phyloP scores from a whole-genome alignment of 2,329 filamentous ascomycete genomes.

The Ophiocordyceps robertsii region DNA sequence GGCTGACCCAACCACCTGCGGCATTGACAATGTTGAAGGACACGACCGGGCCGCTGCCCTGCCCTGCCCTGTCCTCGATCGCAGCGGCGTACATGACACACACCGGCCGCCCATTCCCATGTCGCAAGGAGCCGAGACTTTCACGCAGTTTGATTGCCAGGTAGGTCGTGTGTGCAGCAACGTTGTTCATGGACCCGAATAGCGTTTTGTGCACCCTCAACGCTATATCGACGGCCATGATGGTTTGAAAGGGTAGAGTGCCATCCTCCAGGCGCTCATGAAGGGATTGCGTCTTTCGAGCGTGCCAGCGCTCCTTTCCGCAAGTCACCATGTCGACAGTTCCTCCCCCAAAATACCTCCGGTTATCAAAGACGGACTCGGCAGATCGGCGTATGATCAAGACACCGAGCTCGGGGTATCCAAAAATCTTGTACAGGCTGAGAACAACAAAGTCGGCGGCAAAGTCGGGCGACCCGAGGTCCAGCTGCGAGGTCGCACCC shows the following conservation, averaged over 20 bases:
- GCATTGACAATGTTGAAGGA: constrained; percentile 71
- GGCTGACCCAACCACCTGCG: constrained; percentile 60
- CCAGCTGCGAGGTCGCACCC: constrained; percentile 62
- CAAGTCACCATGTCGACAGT: constrained; percentile 84
- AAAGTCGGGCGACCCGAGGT: constrained; percentile 45
- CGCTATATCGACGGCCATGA: constrained; percentile 67
- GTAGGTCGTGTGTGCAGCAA: constrained; percentile 58
- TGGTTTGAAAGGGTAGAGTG: constrained; percentile 80
- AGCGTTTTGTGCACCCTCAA: constrained; percentile 54
- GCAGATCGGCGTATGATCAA: constrained; percentile 67
- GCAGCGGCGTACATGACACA: constrained; percentile 49
- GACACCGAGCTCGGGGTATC: constrained; percentile 82
- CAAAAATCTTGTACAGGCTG: constrained; percentile 97
- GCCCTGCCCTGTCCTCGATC: constrained; percentile 11
- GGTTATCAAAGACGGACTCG: constrained; percentile 45
- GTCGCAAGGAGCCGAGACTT: constrained; percentile 45
- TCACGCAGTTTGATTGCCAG: constrained; percentile 47
- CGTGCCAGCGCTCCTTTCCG: constrained; percentile 71
- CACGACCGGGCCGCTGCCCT: constrained; percentile 56
- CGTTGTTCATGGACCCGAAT: constrained; percentile 55
- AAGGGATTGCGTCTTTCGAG: constrained; percentile 53
- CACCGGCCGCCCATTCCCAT: constrained; percentile 53
- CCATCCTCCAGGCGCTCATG: constrained; percentile 86
- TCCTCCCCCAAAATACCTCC: constrained; percentile 84
- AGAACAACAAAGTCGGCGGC: constrained; percentile 77